These are phyloP conservation scores for Agrocybe praecox DNA, from an alignment of 768 basidiomycete species.

Conservation along the genomic window DNA sequence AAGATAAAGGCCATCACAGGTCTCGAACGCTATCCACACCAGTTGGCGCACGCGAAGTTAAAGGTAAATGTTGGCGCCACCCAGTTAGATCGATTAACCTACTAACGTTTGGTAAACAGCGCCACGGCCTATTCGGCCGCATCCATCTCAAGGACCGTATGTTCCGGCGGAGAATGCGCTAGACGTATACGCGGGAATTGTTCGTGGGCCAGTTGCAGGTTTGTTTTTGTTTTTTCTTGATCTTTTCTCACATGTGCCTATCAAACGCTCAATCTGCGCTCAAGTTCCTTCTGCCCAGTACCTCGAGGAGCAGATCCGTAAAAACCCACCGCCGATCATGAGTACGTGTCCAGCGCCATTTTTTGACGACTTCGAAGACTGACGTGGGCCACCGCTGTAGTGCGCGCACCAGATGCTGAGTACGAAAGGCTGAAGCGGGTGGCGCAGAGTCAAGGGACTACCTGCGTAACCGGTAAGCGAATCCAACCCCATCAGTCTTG, in stretches of 20 bases:
- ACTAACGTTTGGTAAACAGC: conserved; percentile 19
- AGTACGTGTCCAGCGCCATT: neutral
- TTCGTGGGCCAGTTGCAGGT: conserved; percentile 24
- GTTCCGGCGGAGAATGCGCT: conserved; percentile 21
- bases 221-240: conserved; percentile 10
- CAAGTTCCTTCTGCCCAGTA: conserved; percentile 27
- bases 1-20: conserved; percentile 13
- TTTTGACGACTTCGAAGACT: neutral
- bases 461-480: neutral
- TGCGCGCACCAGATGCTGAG: neutral
- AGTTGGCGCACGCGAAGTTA: conserved; percentile 12
- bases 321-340: neutral
- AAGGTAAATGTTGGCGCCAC: conserved; percentile 19
- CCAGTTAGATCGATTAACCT: conserved; percentile 4
- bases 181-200: conserved; percentile 19
- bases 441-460: neutral
- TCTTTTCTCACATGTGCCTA: conserved; percentile 5
- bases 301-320: conserved; percentile 23
- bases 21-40: conserved; percentile 22
- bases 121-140: conserved; percentile 28
- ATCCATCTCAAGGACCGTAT: conserved; percentile 28
- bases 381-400: neutral
- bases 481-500: neutral
- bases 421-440: neutral
- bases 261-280: neutral